These are phyloP conservation scores for Saitozyma sp. DNA, from an alignment of 768 basidiomycete genomes.

Conservation along the genomic window DNA sequence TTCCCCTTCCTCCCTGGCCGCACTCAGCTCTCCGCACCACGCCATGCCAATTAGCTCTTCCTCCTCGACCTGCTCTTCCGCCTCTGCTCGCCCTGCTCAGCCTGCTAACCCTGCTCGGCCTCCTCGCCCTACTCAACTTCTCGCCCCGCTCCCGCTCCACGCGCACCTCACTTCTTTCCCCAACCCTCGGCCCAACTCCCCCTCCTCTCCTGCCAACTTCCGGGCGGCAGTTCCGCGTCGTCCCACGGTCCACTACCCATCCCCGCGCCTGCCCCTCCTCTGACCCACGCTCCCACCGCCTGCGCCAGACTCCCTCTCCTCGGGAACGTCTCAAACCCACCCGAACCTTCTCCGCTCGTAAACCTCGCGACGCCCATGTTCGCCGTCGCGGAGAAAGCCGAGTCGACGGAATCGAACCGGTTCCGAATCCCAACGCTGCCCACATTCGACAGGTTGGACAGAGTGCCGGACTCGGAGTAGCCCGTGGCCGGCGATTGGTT, in stretches of 20 bases:
- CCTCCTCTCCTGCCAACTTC: conserved; percentile 29
- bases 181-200: conserved; percentile 43
- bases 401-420: conserved; percentile 27
- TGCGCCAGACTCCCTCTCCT: neutral
- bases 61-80: too few relatives aligned
- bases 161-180: neutral
- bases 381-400: conserved; percentile 13
- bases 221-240: neutral
- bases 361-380: neutral
- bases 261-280: neutral
- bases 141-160: too few relatives aligned
- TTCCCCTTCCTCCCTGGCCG: too few relatives aligned
- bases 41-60: too few relatives aligned
- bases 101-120: too few relatives aligned
- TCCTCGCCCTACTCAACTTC: too few relatives aligned
- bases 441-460: too few relatives aligned
- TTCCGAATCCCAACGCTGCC: too few relatives aligned
- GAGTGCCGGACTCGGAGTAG: too few relatives aligned
- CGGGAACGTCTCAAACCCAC: conserved; percentile 7
- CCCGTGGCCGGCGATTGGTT: too few relatives aligned
- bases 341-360: conserved; percentile 5
- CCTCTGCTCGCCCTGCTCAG: too few relatives aligned
- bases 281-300: conserved; percentile 5
- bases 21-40: too few relatives aligned
- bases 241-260: neutral